These are phyloP conservation scores for Xylaria longipes DNA, from an alignment of 495 filamentous ascomycete species.

Conservation along the genomic window DNA sequence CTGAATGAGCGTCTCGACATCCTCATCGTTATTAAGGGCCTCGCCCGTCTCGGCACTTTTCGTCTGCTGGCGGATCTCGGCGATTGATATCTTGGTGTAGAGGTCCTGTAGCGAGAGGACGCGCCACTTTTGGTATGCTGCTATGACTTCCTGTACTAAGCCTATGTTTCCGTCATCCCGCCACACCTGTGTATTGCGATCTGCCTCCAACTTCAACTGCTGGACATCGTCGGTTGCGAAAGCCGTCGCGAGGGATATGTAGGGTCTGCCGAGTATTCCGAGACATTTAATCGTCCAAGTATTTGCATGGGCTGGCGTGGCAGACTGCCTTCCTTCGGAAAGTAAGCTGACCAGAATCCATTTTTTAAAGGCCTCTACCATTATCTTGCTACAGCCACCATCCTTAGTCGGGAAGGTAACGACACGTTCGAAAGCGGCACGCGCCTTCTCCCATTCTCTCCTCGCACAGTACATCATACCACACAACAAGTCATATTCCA, in stretches of 20 bases:
- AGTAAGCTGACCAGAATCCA: constrained; percentile 84
- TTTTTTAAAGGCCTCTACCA: constrained; percentile 92
- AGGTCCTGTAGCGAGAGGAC: constrained; percentile 51
- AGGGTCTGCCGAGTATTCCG: constrained; percentile 68
- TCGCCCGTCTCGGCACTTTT: constrained; percentile 55
- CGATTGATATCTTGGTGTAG: constrained; percentile 59
- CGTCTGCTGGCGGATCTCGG: constrained; percentile 55
- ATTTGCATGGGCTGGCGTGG: constrained; percentile 46
- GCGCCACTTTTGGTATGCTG: constrained; percentile 57
- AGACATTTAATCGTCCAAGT: constrained; percentile 61
- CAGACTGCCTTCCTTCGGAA: constrained; percentile 66
- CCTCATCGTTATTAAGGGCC: constrained; percentile 57
- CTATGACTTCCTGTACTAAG: constrained; percentile 55
- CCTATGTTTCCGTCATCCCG: constrained; percentile 57
- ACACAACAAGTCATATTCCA: constrained; percentile 80
- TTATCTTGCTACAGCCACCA: constrained; percentile 69
- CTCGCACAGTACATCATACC: constrained; percentile 79
- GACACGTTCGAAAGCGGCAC: constrained; percentile 71
- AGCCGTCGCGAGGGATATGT: constrained; percentile 68
- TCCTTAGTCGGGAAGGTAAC: constrained; percentile 67
- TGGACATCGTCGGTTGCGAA: constrained; percentile 67
- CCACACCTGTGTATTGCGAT: constrained; percentile 60
- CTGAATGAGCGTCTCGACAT: constrained; percentile 52
- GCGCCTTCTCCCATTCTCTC: constrained; percentile 74
- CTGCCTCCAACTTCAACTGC: constrained; percentile 64